phyloP scores from a whole-genome alignment of 345 rosid species.

The Sonneratia alba region DNA sequence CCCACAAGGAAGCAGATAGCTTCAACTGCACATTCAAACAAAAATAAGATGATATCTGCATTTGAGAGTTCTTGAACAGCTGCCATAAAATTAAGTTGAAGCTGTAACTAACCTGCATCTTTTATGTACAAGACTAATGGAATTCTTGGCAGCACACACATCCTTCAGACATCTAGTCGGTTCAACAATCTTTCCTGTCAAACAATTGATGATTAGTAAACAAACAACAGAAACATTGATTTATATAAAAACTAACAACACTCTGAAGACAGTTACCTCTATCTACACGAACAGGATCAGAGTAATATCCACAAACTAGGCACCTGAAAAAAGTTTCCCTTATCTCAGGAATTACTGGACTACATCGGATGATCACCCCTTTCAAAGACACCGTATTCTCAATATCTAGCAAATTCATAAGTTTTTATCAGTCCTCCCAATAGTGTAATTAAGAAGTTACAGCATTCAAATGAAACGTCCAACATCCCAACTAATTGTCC shows the following conservation, averaged over 20 bases:
- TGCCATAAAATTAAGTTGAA: constrained; percentile 4
- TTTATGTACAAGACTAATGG: constrained; percentile 82
- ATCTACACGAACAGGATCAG: constrained; percentile 82
- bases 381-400: constrained; percentile 95
- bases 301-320: constrained; percentile 73
- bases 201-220: constrained; percentile 9
- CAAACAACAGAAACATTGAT: not conserved
- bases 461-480: not conserved
- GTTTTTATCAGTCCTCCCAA: not conserved
- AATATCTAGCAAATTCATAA: constrained; percentile 41
- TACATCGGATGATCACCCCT: constrained; percentile 90
- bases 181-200: constrained; percentile 67
- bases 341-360: constrained; percentile 92
- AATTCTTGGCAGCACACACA: constrained; percentile 82
- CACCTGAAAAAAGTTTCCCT: constrained; percentile 93
- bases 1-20: not conserved
- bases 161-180: constrained; percentile 65
- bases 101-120: constrained; percentile 63
- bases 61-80: not conserved
- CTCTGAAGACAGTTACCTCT: constrained; percentile 56
- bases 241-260: constrained; percentile 5
- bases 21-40: not conserved
- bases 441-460: not conserved
- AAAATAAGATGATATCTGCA: not conserved
- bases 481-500: not conserved